A percentile compares a stretch with the other conserved stretches of the same genome.
These are phyloP conservation scores for Fomitopsis betulina DNA, from an alignment of 1,284 basidiomycete genomes.

Conservation along the genomic window DNA sequence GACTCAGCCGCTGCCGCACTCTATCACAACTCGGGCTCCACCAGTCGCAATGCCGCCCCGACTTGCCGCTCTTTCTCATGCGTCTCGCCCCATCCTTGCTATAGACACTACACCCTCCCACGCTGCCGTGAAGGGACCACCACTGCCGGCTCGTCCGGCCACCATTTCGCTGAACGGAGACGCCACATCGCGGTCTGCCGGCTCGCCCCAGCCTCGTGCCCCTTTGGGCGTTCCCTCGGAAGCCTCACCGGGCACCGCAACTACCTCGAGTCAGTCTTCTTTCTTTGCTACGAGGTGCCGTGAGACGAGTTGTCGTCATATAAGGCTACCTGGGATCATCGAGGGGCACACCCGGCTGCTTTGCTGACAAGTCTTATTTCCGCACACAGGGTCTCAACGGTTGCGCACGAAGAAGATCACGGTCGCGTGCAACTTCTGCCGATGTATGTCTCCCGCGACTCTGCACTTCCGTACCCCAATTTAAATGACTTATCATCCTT, in stretches of 20 bases:
- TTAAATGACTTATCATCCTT: conserved; percentile 5
- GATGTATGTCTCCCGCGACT: conserved; percentile 42
- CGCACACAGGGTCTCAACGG: conserved; percentile 35
- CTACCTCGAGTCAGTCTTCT: conserved; percentile 27
- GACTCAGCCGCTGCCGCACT: conserved; percentile 45
- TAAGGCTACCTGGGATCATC: conserved; percentile 5
- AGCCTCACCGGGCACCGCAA: conserved; percentile 26
- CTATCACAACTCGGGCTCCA: conserved; percentile 30
- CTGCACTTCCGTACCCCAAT: not conserved
- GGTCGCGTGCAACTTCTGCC: conserved; percentile 82
- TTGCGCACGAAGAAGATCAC: conserved; percentile 75
- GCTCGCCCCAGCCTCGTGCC: conserved; percentile 13
- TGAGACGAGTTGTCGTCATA: conserved; percentile 5
- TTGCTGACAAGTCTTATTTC: conserved; percentile 11
- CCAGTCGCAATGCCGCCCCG: conserved; percentile 17
- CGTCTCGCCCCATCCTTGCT: conserved; percentile 59
- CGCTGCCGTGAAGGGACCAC: conserved; percentile 40
- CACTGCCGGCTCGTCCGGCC: conserved; percentile 41
- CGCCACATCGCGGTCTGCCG: conserved; percentile 16
- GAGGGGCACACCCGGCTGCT: not conserved
- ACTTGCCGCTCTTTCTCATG: conserved; percentile 39
- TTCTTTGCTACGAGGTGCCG: conserved; percentile 6
- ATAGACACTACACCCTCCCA: conserved; percentile 62
- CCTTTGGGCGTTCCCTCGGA: conserved; percentile 22
- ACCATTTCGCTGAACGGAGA: conserved; percentile 19